Evolutionary conservation across 2,329 filamentous ascomycete genomes (phyloP), one percentile per base, ranked within the genome.

Genomic region (Xylaria sp.): DNA sequence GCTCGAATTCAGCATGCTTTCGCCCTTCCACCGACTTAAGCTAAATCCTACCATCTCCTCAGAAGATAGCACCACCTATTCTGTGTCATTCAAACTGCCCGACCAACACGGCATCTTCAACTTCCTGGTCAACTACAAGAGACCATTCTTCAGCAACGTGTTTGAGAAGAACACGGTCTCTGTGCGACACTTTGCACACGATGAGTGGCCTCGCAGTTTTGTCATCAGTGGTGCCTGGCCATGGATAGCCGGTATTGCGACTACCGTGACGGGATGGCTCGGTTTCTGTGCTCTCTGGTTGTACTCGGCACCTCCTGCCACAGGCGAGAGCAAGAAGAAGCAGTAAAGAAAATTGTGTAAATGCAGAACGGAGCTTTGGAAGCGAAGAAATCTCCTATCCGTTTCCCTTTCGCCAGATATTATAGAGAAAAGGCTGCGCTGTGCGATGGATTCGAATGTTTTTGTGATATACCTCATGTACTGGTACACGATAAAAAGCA

Each of bases 91-190:
- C 79, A 90, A 84, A 67, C 85, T 94, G 3, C 95, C 95, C 4
- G 95, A 99, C 77, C 95, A 99, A 79, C 95, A 99, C 81, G 95
- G 95, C 75, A 97, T 99, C 79, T 99, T 98, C 85, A 96, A 96
- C 81, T 98, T 99, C 85, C 88, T 89, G 75, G 85, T 98, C 78
- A 96, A 97, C 84, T 97, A 98, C 85, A 96, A 96, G 83, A 89
- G 95, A 6, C 93, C 94, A 1, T 96, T 97, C 83, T 80, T 96
- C 70, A 95, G 88, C 72, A 90, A 89, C 76, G 77, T 99, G 56
- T 94, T 97, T 75, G 93, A 97, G 82, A 98, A 98, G 87, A 87
- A 89, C 71, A 95, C 94, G 21, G 94, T 98, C 56, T 96, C 94
- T 0, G 92, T 99, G 33, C 87, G 95, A 49, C 95, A 99, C 82